Evolutionary conservation across 2,329 filamentous ascomycete genomes (phyloP).

Genomic region (Exophiala phaeomuriformis): DNA sequence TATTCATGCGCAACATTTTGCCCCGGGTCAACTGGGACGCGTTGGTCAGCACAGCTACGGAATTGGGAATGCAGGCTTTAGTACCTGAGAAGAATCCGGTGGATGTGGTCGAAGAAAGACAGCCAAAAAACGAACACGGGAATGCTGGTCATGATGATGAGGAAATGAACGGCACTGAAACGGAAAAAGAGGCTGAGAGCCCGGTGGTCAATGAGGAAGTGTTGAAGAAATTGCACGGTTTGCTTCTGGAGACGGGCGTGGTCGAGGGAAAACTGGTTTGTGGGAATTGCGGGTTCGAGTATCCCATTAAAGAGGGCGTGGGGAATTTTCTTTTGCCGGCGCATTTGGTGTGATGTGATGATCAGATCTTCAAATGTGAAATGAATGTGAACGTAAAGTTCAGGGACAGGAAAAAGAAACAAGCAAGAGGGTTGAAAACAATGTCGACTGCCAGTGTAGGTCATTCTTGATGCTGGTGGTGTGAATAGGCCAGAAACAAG

Average conservation of each 20-base stretch:
- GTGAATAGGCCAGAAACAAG: no score
- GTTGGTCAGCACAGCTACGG: conserved; percentile 64
- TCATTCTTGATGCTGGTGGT: no score
- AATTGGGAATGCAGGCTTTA: conserved; percentile 49
- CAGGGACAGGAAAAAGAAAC: no score
- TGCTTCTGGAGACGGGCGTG: conserved; percentile 85
- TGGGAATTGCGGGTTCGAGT: conserved; percentile 86
- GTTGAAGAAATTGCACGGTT: conserved; percentile 67
- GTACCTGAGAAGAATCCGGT: conserved; percentile 30
- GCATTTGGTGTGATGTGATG: conserved; percentile 55
- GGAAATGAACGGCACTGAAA: conserved; percentile 10
- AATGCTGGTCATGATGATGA: conserved; percentile 7
- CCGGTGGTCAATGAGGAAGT: conserved; percentile 54
- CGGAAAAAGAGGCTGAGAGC: conserved; percentile 6
- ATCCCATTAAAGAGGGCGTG: conserved; percentile 89
- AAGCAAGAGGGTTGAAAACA: no score
- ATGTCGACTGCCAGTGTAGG: no score
- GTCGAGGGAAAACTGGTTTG: conserved; percentile 83
- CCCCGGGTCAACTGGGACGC: conserved; percentile 84
- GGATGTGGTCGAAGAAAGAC: conserved; percentile 19
- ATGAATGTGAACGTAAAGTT: no score
- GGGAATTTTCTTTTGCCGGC: conserved; percentile 92
- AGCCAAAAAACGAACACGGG: background rate
- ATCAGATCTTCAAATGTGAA: no score
- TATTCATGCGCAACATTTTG: conserved; percentile 76